phyloP scores from a whole-genome alignment of 2,329 filamentous ascomycete genomes.

The Hymenoscyphus albidus region DNA sequence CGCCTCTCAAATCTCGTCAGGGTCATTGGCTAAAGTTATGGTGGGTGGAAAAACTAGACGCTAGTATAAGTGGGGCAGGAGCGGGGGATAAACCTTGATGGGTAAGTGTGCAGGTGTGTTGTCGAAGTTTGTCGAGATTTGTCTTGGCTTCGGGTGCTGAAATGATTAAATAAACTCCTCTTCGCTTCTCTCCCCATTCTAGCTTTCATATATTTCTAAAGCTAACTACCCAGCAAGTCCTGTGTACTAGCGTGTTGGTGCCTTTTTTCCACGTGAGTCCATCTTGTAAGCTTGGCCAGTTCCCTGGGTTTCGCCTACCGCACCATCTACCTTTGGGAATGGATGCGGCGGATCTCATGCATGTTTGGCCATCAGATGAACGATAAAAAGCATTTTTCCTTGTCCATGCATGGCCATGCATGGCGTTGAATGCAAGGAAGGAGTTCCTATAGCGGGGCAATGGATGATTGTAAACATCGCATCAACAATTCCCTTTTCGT shows the following conservation, averaged over 20 bases:
- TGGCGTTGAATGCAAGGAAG: neutral
- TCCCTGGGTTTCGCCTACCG: neutral
- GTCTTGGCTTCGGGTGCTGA: neutral
- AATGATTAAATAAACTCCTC: neutral
- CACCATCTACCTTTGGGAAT: neutral
- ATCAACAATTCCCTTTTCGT: neutral
- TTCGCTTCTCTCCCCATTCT: neutral
- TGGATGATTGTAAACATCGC: neutral
- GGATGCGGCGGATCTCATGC: neutral
- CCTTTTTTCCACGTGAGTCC: neutral
- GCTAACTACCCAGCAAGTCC: neutral
- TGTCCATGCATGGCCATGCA: slow-evolving; percentile 3
- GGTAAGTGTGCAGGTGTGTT: neutral
- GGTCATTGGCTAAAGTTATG: neutral
- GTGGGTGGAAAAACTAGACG: neutral
- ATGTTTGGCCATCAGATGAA: neutral
- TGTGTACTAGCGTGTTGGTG: neutral
- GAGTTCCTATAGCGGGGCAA: neutral
- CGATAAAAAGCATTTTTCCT: neutral
- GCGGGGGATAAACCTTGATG: neutral
- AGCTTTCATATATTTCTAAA: neutral
- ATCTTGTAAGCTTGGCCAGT: neutral
- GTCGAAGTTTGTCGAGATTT: neutral
- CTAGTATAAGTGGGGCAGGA: neutral
- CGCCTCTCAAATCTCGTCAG: neutral